Base-by-base conservation (phyloP, 129 eudicot genomes). In the Kitagawia praeruptora region DNA sequence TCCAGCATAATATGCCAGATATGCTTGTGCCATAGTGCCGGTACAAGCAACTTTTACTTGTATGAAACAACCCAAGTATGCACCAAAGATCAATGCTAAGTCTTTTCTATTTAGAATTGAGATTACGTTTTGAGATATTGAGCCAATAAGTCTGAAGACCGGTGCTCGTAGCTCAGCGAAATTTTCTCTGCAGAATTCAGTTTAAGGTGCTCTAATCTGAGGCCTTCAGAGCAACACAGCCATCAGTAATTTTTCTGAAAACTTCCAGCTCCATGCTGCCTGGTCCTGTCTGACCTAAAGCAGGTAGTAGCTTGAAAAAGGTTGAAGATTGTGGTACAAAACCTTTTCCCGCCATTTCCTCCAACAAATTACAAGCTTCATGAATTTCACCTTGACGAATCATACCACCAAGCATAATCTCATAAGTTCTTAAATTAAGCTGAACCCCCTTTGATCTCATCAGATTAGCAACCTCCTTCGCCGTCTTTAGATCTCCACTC, bases 301-400 rank as follows among this genome's bases (percentile, higher is more conserved):
- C 61, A 76, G 82, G 78, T 23, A 89, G 18, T n/a, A 84, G 54
- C 31, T 67, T 79, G 79, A 82, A 87, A 80, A 90, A 75, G 42
- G 79, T 82, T 41, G 85, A 54, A 48, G 88, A 78, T 14, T 38
- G 72, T 81, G 81, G 77, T 25, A 78, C 54, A 19, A 83, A 49
- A 19, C 75, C 16, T 11, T 82, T 85, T 3, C 19, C 66, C 70
- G 86, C 81, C 83, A 85, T 83, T 77, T 93, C 93, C 42, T 82
- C 77, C 46, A 90, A 74, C 70, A 89, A 78, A 61, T 80, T 79
- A 74, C 81, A 83, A 83, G 90, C 96, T 80, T 82, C 89, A 46
- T 49, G 67, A 16, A 87, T 48, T 51, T 87, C 80, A 82, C 85
- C 82, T 23, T 40, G 54, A 21, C 58, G 40, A n/a, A 79, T 39